Conservation (phyloP, 768 basidiomycete genomes). For the Lactarius sanguifluus region DNA sequence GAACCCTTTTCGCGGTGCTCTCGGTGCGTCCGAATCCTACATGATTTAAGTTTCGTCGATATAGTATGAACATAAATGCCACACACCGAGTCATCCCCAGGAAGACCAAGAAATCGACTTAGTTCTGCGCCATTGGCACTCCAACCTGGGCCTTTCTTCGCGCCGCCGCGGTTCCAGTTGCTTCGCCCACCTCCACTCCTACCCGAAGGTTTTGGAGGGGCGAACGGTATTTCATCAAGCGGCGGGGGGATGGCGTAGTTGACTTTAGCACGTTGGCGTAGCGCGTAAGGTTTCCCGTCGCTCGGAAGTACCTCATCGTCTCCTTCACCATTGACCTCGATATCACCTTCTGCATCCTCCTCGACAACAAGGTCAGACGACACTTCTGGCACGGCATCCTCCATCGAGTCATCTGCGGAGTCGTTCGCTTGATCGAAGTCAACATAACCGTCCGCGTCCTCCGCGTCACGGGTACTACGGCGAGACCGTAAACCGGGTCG, state of each 20-base stretch:
- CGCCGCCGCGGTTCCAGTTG: slow-evolving; percentile 37
- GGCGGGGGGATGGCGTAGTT: slow-evolving; percentile 85
- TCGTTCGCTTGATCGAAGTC: slow-evolving; percentile 22
- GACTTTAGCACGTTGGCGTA: slow-evolving; percentile 63
- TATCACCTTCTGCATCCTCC: slow-evolving; percentile 41
- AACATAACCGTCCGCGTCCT: slow-evolving; percentile 31
- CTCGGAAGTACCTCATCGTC: slow-evolving; percentile 49
- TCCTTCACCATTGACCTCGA: slow-evolving; percentile 40
- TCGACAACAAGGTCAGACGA: slow-evolving; percentile 41
- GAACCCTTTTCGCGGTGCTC: slow-evolving; percentile 69
- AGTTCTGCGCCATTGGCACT: slow-evolving; percentile 77
- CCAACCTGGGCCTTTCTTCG: slow-evolving; percentile 63
- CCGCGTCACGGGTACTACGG: slow-evolving; percentile 23
- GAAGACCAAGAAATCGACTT: slow-evolving; percentile 74
- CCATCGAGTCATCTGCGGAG: slow-evolving; percentile 43
- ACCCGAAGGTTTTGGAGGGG: slow-evolving; percentile 40
- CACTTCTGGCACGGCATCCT: slow-evolving; percentile 61
- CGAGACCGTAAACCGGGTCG: slow-evolving; percentile 29
- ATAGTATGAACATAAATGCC: not conserved
- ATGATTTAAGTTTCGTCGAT: slow-evolving; percentile 11
- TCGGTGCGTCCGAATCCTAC: slow-evolving; percentile 70
- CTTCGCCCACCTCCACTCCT: slow-evolving; percentile 38
- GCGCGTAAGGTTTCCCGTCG: slow-evolving; percentile 60
- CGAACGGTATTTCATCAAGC: slow-evolving; percentile 64
- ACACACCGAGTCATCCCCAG: slow-evolving; percentile 64